phyloP scores from a whole-genome alignment of 202 grass and related monocot genomes.

The Saccharum hybrid region DNA sequence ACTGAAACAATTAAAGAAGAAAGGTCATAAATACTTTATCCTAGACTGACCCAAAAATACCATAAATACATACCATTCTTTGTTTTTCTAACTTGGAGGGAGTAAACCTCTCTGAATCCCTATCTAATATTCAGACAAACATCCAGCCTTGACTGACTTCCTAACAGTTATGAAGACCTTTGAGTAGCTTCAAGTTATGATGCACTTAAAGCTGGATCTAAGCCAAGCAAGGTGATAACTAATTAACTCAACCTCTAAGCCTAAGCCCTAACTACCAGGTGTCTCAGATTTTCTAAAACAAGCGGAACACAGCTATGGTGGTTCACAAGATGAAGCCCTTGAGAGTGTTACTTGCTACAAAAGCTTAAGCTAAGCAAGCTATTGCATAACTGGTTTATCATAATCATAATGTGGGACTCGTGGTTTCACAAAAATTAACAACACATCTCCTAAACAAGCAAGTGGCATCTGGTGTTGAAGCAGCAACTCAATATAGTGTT shows the following conservation, averaged over 20 bases:
- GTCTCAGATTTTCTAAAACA: neutral
- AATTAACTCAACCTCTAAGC: neutral
- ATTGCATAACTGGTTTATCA: neutral
- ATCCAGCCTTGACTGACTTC: neutral
- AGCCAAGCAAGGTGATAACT: neutral
- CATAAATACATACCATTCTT: neutral
- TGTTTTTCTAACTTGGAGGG: neutral
- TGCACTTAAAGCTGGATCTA: neutral
- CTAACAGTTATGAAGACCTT: neutral
- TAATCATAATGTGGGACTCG: neutral
- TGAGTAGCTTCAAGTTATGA: neutral
- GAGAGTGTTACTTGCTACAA: neutral
- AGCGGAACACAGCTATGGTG: neutral
- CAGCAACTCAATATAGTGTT: neutral
- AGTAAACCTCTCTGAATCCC: neutral
- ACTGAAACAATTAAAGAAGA: neutral
- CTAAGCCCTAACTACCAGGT: neutral
- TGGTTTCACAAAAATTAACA: neutral
- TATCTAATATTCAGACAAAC: conserved; percentile 9
- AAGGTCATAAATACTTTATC: neutral
- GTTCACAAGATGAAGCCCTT: neutral
- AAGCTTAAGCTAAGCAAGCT: neutral
- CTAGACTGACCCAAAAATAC: neutral
- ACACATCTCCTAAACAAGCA: neutral
- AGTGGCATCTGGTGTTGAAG: neutral